Percentiles rank a stretch among this genome's conserved stretches.
These are phyloP conservation scores for Lepidium aucheri DNA, from an alignment of 345 rosid genomes.

Conservation along the genomic window DNA sequence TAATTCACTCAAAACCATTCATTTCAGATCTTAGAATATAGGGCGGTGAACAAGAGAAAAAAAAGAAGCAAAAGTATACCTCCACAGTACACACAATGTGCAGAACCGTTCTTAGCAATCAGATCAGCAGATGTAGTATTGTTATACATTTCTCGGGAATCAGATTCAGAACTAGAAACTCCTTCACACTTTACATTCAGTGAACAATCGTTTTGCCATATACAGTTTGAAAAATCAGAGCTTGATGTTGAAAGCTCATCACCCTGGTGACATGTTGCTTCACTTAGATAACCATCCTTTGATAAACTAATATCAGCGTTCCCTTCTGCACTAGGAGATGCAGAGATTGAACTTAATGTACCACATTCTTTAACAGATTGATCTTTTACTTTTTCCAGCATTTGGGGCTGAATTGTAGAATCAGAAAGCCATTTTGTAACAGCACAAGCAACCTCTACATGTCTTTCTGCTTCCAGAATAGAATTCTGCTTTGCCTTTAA, in stretches of 20 bases:
- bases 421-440: conserved; percentile 51
- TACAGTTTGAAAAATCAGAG: conserved; percentile 44
- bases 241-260: conserved; percentile 44
- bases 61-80: conserved; percentile 31
- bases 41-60: conserved; percentile 3
- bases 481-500: conserved; percentile 31
- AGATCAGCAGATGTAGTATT: conserved; percentile 20
- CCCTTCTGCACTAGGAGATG: conserved; percentile 27
- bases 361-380: conserved; percentile 35
- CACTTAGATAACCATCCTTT: conserved; percentile 30
- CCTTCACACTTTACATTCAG: conserved; percentile 17
- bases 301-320: conserved; percentile 11
- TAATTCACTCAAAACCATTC: background rate
- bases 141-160: conserved; percentile 20
- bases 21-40: background rate
- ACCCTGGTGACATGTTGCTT: conserved; percentile 41
- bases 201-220: too few relatives aligned
- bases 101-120: conserved; percentile 31
- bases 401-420: conserved; percentile 29
- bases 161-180: conserved; percentile 16
- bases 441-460: conserved; percentile 39
- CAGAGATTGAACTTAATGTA: conserved; percentile 28
- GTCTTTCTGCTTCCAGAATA: conserved; percentile 39
- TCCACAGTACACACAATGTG: conserved; percentile 22
- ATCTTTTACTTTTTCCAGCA: conserved; percentile 37